Evolutionary conservation across 371 early-diverging fungal genomes (phyloP), one percentile per base, ranked within the genome.

Genomic region (Mucor mucedo): DNA sequence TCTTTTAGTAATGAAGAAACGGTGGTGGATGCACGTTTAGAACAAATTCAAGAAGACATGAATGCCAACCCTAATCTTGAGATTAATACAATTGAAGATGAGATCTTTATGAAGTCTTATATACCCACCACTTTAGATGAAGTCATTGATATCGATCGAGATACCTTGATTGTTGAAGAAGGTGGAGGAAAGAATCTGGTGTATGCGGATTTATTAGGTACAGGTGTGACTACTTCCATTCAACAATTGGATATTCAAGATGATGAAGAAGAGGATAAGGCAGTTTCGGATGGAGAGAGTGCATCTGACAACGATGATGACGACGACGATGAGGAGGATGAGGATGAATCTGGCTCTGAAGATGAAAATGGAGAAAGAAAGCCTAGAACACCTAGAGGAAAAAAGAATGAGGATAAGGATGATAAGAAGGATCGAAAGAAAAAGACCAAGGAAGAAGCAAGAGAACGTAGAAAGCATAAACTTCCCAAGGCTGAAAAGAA

Each of bases 401-500:
- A 90, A 63, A 85, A 91, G 71, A 84, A 90, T 65, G 94, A 94
- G 66, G 94, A 92, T 66, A 92, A 91, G 75, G 93, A 96, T 6
- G 86, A 87, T 5, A 96, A 95, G 75, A 94, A 90, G 65, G 87
- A 88, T 63, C 88, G 93, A 61, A 96, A 98, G 68, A 82, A 87
- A 56, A 87, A 85, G 28, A 87, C 87, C 38, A 98, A 96, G 76
- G 96, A 95, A 60, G 95, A 88, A 56, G 92, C 92, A 50, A 87
- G 95, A 44, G 95, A 95, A 69, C 89, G 90, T 69, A 85, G 98
- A 72, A 94, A 95, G 73, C 88, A 84, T 66, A 98, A 98, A 82
- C 87, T 96, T 14, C 95, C 95, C 29, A 98, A 98, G 78, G 86
- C 94, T 3, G 96, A 94, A 66, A 98, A 98, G 83, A 97, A 97